Evolutionary conservation across 1,284 basidiomycete species (phyloP).

Genomic region (Neonothopanus nambi): DNA sequence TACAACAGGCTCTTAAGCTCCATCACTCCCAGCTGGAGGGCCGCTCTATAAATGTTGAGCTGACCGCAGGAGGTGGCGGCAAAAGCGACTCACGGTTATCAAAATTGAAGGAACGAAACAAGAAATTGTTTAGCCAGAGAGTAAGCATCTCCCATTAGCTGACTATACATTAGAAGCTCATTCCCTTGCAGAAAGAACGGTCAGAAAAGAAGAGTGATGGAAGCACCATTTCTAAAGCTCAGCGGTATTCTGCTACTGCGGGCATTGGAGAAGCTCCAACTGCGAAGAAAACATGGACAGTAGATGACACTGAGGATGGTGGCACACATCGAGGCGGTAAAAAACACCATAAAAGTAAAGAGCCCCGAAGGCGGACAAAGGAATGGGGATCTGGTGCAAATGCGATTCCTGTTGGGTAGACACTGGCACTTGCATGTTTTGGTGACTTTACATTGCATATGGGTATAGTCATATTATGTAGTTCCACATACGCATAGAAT

Average conservation of each 20-base stretch:
- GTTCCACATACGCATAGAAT: constrained; percentile 7
- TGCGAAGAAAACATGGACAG: constrained; percentile 67
- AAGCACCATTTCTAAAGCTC: constrained; percentile 36
- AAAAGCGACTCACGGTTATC: constrained; percentile 66
- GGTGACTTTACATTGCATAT: constrained; percentile 8
- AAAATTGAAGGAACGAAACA: constrained; percentile 80
- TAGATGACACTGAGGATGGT: constrained; percentile 51
- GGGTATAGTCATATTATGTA: constrained; percentile 6
- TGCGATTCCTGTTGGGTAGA: constrained; percentile 74
- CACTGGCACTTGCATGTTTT: neutral
- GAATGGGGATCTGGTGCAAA: constrained; percentile 77
- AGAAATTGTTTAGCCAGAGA: constrained; percentile 69
- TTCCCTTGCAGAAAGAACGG: constrained; percentile 41
- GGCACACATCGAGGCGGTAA: constrained; percentile 50
- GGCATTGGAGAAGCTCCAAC: constrained; percentile 53
- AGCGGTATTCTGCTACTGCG: constrained; percentile 73
- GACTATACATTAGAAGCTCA: constrained; percentile 13
- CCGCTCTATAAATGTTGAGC: constrained; percentile 88
- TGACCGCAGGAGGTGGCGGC: constrained; percentile 93
- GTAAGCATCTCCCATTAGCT: constrained; percentile 43
- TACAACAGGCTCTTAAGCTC: constrained; percentile 84
- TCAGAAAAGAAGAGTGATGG: constrained; percentile 27
- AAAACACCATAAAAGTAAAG: constrained; percentile 39
- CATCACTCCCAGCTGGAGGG: constrained; percentile 86
- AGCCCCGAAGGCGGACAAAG: constrained; percentile 36